phyloP scores from a whole-genome alignment of 176 grass and related monocot genomes.

The Oryza officinalis region DNA sequence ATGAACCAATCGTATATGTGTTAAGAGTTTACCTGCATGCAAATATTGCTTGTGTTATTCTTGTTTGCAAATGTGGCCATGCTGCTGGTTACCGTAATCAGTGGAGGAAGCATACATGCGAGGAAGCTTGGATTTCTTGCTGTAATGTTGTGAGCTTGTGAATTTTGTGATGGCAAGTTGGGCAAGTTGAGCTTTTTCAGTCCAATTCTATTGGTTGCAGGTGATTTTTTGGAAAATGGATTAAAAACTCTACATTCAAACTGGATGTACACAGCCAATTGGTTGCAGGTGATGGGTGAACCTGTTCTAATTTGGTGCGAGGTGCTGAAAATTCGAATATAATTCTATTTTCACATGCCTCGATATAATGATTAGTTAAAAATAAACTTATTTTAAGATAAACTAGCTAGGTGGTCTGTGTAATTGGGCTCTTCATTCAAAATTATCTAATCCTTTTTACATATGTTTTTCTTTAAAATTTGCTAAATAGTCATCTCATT shows the following conservation, averaged over 20 bases:
- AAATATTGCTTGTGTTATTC: not conserved
- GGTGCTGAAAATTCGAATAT: too few species aligned
- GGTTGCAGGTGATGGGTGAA: not conserved
- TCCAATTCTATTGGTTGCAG: not conserved
- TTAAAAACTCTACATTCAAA: too few species aligned
- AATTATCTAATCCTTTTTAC: too few species aligned
- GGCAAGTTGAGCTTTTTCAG: not conserved
- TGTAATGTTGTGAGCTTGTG: not conserved
- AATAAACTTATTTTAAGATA: too few species aligned
- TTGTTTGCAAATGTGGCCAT: not conserved
- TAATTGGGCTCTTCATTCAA: too few species aligned
- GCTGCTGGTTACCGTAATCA: not conserved
- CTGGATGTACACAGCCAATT: too few species aligned
- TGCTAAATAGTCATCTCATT: too few species aligned
- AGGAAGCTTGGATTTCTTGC: not conserved
- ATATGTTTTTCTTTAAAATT: too few species aligned
- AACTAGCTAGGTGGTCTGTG: too few species aligned
- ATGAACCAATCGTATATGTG: constrained; percentile 11
- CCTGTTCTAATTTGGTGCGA: too few species aligned
- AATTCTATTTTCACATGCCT: too few species aligned
- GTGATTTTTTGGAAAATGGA: not conserved
- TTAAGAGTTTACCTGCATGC: not conserved
- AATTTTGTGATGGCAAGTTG: not conserved
- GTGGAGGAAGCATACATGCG: not conserved
- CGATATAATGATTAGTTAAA: too few species aligned